Conservation (phyloP, 2,329 filamentous ascomycete genomes). For the Curvularia spicifera region DNA sequence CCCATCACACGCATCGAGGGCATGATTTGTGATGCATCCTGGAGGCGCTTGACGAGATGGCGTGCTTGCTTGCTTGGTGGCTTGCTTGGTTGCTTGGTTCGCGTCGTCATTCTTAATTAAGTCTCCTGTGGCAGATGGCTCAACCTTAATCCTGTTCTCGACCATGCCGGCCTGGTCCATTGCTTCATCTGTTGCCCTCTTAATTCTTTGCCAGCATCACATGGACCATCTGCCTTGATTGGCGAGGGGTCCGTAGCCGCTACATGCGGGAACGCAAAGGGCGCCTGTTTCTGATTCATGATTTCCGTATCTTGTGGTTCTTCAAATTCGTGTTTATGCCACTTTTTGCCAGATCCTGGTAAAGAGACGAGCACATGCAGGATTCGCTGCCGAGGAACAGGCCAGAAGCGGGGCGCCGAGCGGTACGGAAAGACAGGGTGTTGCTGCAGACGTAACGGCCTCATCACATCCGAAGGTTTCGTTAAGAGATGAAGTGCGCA, state of each 20-base stretch:
- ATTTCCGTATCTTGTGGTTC: neutral
- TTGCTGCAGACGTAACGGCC: conserved; percentile 25
- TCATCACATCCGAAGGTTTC: conserved; percentile 27
- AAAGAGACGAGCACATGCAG: conserved; percentile 4
- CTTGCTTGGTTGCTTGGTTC: conserved; percentile 10
- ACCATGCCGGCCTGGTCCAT: conserved; percentile 9
- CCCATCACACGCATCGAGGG: conserved; percentile 3
- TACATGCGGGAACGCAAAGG: conserved; percentile 41
- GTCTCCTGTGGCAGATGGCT: conserved; percentile 29
- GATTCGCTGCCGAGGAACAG: conserved; percentile 7
- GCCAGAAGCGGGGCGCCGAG: conserved; percentile 10
- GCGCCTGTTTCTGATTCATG: conserved; percentile 32
- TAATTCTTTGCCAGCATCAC: conserved; percentile 21
- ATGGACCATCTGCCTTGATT: conserved; percentile 33
- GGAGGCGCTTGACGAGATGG: conserved; percentile 16
- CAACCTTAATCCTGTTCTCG: conserved; percentile 25
- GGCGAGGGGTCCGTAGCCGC: conserved; percentile 28
- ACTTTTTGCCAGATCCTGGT: neutral
- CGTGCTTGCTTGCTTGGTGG: conserved; percentile 10
- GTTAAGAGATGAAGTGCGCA: conserved; percentile 24
- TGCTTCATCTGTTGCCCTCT: conserved; percentile 16
- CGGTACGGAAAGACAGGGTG: conserved; percentile 21
- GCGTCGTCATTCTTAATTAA: conserved; percentile 31
- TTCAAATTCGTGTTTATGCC: neutral
- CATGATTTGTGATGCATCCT: conserved; percentile 3